Evolutionary conservation across 148 eudicot species (phyloP).

Genomic region (Heliosperma pusillum): DNA sequence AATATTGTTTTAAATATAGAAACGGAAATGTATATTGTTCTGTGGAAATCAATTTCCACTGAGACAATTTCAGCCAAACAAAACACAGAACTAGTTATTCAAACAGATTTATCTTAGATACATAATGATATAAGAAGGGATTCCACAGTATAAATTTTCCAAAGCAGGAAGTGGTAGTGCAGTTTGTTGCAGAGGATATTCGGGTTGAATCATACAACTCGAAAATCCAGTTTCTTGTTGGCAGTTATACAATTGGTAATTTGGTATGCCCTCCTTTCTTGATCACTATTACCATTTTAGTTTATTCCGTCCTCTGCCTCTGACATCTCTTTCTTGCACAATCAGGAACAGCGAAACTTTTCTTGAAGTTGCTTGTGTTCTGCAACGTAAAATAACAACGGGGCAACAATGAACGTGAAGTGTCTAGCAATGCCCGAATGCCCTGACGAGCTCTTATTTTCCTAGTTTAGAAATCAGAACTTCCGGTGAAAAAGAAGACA

Average conservation of each 20-base stretch:
- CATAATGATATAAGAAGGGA: conserved; percentile 4
- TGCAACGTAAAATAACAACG: conserved; percentile 40
- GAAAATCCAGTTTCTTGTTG: conserved; percentile 79
- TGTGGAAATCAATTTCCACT: neutral
- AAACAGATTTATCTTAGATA: neutral
- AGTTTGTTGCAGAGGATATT: conserved; percentile 84
- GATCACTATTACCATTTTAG: conserved; percentile 2
- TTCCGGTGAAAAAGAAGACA: neutral
- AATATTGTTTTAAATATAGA: neutral
- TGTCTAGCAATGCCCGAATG: too few relatives aligned
- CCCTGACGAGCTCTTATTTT: too few relatives aligned
- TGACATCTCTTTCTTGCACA: conserved; percentile 8
- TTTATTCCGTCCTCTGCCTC: neutral
- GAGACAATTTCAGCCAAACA: neutral
- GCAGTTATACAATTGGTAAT: conserved; percentile 93
- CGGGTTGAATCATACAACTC: conserved; percentile 94
- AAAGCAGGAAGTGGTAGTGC: conserved; percentile 83
- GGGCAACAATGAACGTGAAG: too few relatives aligned
- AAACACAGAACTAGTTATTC: neutral
- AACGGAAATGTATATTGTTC: neutral
- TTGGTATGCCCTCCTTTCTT: conserved; percentile 39
- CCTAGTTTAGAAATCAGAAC: neutral
- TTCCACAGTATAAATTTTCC: conserved; percentile 85
- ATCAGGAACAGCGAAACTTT: conserved; percentile 84
- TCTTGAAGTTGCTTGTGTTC: conserved; percentile 79